Base-by-base conservation (phyloP, 179 eudicot species). In the Beta lomatogona region DNA sequence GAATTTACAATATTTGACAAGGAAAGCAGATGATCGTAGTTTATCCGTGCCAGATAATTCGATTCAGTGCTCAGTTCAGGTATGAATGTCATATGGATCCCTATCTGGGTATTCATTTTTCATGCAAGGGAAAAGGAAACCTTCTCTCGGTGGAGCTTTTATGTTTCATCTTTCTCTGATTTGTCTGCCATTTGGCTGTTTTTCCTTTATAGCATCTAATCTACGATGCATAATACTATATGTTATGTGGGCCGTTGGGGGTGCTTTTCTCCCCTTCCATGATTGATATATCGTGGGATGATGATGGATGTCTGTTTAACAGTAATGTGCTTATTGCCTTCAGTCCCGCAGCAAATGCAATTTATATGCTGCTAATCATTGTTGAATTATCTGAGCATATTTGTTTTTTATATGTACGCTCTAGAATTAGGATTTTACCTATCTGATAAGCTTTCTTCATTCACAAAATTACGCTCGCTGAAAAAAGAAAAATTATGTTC, bases 51-150 rank as follows among this genome's bases (percentile, higher is more conserved):
- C 77, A 7, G 98, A 86, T 73, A 82, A 79, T 75, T 53, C 76
- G 77, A 83, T 77, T 59, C 80, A 76, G 22, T 82, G 87, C 73
- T 88, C 88, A 21, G 79, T 87, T 63, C 91, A 89, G 94, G 97
- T 93, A 88, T 77, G 16, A 53, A 77, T 52, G 48, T 53, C 69
- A 0, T 16, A 22, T 22, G 21, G 9, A 41, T 60, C 41, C 6
- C 57, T 19, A 46, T 58, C 12, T 74, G 13, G 19, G 11, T 12
- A 6, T 3, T 65, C 44, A 6, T 25, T 5, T 25, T 72, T 52
- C 19, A 53, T 25, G 75, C 58, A 48, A 21, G 18, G 48, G 9
- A 71, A 71, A 46, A 19, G 0, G n/a, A 46, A 19, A 11, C 4
- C 4, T 9, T 4, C 21, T 19, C n/a, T 28, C 2, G 5, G 11